These are phyloP conservation scores for Cryptococcus jaspeensis DNA, from an alignment of 1,284 basidiomycete genomes.

Conservation along the genomic window DNA sequence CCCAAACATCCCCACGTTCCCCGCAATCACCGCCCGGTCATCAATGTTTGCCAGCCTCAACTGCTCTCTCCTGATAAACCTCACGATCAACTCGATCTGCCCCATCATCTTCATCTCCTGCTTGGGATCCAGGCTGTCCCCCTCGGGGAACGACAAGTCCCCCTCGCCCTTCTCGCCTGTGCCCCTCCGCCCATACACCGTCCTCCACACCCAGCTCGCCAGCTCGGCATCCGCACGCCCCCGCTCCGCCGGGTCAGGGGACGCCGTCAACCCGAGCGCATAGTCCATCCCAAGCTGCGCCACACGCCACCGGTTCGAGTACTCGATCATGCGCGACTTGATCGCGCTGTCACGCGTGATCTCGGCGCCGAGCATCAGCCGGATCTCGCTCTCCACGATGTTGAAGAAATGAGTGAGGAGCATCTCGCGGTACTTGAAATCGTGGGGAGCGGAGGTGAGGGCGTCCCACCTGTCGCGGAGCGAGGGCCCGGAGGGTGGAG, in stretches of 20 bases:
- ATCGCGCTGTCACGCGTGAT: conserved; percentile 69
- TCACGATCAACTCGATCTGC: conserved; percentile 71
- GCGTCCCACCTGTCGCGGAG: neutral
- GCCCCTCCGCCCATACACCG: conserved; percentile 61
- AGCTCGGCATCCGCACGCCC: conserved; percentile 65
- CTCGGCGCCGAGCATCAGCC: conserved; percentile 63
- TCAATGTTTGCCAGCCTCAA: conserved; percentile 67
- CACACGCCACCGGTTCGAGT: conserved; percentile 91
- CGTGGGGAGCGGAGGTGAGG: conserved; percentile 52
- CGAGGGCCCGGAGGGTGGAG: conserved; percentile 2
- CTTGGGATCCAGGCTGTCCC: conserved; percentile 54
- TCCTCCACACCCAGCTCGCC: conserved; percentile 87
- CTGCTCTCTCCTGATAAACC: conserved; percentile 75
- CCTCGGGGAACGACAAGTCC: conserved; percentile 22
- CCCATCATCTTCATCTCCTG: conserved; percentile 64
- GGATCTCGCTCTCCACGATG: conserved; percentile 88
- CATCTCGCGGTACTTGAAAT: conserved; percentile 18
- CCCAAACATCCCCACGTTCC: conserved; percentile 51
- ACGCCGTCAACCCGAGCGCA: conserved; percentile 48
- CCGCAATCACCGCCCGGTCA: conserved; percentile 66
- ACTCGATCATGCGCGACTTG: conserved; percentile 80
- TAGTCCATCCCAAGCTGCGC: conserved; percentile 78
- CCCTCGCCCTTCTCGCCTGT: conserved; percentile 14
- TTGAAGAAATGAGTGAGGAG: conserved; percentile 95
- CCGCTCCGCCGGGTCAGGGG: conserved; percentile 20